These are phyloP conservation scores for Oryza rufipogon DNA, from an alignment of 176 grass and related monocot species.

Conservation along the genomic window DNA sequence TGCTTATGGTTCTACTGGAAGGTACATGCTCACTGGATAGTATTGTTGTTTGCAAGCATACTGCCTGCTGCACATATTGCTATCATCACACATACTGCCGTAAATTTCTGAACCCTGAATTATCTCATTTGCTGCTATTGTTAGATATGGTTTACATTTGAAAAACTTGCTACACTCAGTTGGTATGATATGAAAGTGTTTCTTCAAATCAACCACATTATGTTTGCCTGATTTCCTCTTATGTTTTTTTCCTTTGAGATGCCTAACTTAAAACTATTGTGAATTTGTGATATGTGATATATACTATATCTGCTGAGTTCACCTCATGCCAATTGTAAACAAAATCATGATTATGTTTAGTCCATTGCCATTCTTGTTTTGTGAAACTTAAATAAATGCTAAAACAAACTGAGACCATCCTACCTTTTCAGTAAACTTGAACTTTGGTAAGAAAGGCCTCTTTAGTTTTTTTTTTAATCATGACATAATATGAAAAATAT, in stretches of 20 bases:
- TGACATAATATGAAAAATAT: background rate
- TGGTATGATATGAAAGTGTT: background rate
- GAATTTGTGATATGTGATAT: background rate
- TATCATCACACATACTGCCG: background rate
- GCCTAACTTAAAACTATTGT: background rate
- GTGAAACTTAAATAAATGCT: slow-evolving; percentile 1
- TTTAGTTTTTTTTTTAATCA: slow-evolving; percentile 2
- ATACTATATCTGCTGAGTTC: slow-evolving; percentile 1
- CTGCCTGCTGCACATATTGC: background rate
- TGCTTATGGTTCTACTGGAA: slow-evolving; percentile 99
- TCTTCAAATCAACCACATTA: background rate
- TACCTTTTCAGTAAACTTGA: background rate
- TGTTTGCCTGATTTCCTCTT: background rate
- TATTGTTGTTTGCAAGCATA: background rate
- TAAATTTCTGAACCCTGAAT: slow-evolving; percentile 20
- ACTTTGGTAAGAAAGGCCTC: background rate
- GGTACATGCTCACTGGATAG: slow-evolving; percentile 55
- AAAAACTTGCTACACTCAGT: background rate
- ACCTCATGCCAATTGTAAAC: background rate
- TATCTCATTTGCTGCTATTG: background rate
- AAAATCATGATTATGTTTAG: background rate
- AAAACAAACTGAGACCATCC: background rate
- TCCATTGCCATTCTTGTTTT: background rate
- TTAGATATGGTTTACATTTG: slow-evolving; percentile 25
- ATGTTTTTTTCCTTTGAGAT: background rate